Base-by-base conservation (phyloP, 306 rosid species). In the Corylus avellana region DNA sequence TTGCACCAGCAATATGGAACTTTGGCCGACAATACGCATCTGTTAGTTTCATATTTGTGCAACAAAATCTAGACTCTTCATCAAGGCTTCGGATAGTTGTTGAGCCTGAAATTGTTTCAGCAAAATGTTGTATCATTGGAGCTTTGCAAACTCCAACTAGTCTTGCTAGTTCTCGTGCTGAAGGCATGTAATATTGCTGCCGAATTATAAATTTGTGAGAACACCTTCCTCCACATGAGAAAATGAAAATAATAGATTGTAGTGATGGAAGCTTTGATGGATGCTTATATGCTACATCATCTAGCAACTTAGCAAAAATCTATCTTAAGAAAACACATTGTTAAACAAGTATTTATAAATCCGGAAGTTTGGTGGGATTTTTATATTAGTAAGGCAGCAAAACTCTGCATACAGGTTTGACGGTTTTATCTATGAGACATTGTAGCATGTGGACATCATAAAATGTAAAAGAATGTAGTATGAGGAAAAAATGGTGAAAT, bases 11-110 rank as follows among this genome's bases (percentile, higher is more conserved):
- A n/a, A 68, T 70, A 54, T 88, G 78, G 79, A 94, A 94, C 82
- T 76, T 91, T 1, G 97, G 97, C 42, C 92, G 90, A 82, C 87
- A 83, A 87, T 86, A 91, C 8, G 80, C 91, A 76, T 94, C 98
- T 6, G 70, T 82, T 77, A 94, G 82, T 73, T 86, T 90, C 97
- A 92, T 91, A 79, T 92, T 91, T 75, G 84, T 78, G 75, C 86
- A 86, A 56, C 57, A 85, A 80, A 94, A 94, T 91, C 92, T 89
- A 5, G 89, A 81, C 71, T 86, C 95, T 75, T 91, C 91, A 78
- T 92, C 90, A 67, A 92, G 92, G 89, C 98, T 86, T 84, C 98
- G 88, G 66, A 94, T 94, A 51, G 97, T 94, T 61, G 91, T 75
- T 57, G 92, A 73, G 46, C 98, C 97, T 0, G 95, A 94, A 75